These are phyloP conservation scores for Panaeolus papilionaceus DNA, from an alignment of 768 basidiomycete species.

Conservation along the genomic window DNA sequence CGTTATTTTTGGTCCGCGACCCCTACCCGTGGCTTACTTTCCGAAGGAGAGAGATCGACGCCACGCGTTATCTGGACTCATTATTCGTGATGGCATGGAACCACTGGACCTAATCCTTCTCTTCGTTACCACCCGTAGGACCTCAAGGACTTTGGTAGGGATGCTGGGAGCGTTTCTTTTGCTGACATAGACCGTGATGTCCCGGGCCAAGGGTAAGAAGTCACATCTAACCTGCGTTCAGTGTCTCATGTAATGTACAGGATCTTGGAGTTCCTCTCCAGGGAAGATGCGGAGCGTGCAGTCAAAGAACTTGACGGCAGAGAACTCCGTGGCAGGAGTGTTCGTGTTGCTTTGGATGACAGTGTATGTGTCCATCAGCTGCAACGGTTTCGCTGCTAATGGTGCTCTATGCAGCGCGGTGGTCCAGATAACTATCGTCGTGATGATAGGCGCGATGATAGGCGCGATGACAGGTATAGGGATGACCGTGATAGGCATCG, in stretches of 20 bases:
- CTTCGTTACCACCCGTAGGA: constrained; percentile 68
- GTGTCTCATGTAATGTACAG: constrained; percentile 44
- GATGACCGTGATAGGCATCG: constrained; percentile 71
- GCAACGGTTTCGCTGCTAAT: constrained; percentile 20
- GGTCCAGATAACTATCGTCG: constrained; percentile 79
- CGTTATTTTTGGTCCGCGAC: constrained; percentile 26
- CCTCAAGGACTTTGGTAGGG: constrained; percentile 96
- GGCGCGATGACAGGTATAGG: constrained; percentile 63
- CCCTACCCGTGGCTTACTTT: constrained; percentile 18
- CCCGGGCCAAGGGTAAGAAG: constrained; percentile 84
- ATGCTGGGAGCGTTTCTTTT: constrained; percentile 91
- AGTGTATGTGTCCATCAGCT: constrained; percentile 47
- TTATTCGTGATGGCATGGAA: constrained; percentile 11
- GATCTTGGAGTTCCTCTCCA: constrained; percentile 87
- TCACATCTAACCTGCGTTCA: not conserved
- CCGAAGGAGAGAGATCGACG: constrained; percentile 12
- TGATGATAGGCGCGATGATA: constrained; percentile 72
- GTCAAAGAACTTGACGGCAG: constrained; percentile 85
- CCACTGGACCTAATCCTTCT: constrained; percentile 47
- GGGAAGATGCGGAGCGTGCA: constrained; percentile 94
- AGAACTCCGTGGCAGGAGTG: constrained; percentile 85
- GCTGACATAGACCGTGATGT: constrained; percentile 92
- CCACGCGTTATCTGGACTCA: constrained; percentile 23
- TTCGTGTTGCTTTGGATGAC: constrained; percentile 73
- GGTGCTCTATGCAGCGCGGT: constrained; percentile 51